Evolutionary conservation across 805 yeast genomes (phyloP).

Genomic region (Tanozyma kutaoensis): DNA sequence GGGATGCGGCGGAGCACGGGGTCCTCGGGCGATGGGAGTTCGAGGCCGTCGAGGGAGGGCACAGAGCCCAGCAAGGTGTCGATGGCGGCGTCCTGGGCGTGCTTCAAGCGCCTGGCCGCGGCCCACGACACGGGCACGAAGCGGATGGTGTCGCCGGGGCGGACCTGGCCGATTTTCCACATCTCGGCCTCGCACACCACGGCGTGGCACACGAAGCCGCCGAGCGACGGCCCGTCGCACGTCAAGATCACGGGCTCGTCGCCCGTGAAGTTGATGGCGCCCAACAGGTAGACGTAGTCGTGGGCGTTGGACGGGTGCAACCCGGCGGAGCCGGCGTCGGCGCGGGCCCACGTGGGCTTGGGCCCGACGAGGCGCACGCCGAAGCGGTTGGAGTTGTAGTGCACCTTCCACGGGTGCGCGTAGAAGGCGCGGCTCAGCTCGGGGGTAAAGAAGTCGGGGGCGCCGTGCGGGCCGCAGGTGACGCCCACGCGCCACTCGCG

Average conservation of each 20-base stretch:
- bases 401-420: slow-evolving; percentile 77
- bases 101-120: slow-evolving; percentile 52
- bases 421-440: slow-evolving; percentile 73
- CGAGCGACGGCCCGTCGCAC: slow-evolving; percentile 94
- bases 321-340: slow-evolving; percentile 96
- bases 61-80: slow-evolving; percentile 27
- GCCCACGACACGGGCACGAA: slow-evolving; percentile 69
- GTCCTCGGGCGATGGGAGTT: slow-evolving; percentile 31
- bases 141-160: slow-evolving; percentile 79
- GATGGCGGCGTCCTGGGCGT: slow-evolving; percentile 44
- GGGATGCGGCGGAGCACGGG: slow-evolving; percentile 54
- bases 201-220: slow-evolving; percentile 95
- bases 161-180: slow-evolving; percentile 98
- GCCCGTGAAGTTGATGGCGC: slow-evolving; percentile 96
- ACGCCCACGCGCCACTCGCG: slow-evolving; percentile 79
- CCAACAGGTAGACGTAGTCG: slow-evolving; percentile 91
- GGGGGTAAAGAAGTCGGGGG: slow-evolving; percentile 82
- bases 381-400: slow-evolving; percentile 92
- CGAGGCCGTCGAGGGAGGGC: slow-evolving; percentile 7
- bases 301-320: slow-evolving; percentile 98
- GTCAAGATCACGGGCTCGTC: slow-evolving; percentile 96
- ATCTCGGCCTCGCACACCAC: slow-evolving; percentile 92
- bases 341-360: slow-evolving; percentile 92
- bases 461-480: slow-evolving; percentile 95
- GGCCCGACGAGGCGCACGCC: slow-evolving; percentile 94